Evolutionary conservation across 257 asterid genomes (phyloP).

Genomic region (Buddleja alternifolia): DNA sequence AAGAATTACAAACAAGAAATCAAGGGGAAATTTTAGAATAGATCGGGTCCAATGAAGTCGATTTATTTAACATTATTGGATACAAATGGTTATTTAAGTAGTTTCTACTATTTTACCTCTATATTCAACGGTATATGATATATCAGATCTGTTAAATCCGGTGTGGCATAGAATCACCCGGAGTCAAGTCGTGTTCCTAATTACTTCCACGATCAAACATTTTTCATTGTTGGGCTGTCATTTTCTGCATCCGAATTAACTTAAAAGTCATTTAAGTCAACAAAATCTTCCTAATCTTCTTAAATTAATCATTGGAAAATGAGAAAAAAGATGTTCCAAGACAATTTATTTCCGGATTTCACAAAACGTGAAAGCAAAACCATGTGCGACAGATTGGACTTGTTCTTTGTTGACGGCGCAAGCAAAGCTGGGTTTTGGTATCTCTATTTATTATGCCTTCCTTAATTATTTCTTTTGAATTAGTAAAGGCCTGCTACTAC

Average conservation of each 20-base stretch:
- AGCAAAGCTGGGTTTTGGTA: slow-evolving; percentile 9
- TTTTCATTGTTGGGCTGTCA: neutral
- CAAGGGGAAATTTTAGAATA: no score
- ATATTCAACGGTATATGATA: no score
- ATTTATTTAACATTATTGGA: no score
- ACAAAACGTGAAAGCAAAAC: slow-evolving; percentile 28
- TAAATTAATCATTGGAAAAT: neutral
- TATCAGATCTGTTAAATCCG: no score
- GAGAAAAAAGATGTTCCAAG: neutral
- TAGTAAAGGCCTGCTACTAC: no score
- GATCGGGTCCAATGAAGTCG: no score
- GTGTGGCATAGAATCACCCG: no score
- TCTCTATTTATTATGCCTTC: neutral
- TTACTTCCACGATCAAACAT: neutral
- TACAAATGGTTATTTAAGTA: no score
- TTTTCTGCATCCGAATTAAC: neutral
- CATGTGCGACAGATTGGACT: slow-evolving; percentile 31
- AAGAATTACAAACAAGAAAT: no score
- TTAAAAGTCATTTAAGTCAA: slow-evolving; percentile 19
- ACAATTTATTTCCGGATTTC: neutral
- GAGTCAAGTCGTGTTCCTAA: no score
- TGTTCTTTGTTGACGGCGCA: slow-evolving; percentile 28
- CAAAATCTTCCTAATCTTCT: slow-evolving; percentile 9
- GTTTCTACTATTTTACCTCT: no score
- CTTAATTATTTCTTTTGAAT: no score